phyloP scores from a whole-genome alignment of 1,284 basidiomycete genomes.

The Sanguinoderma infundibulare region DNA sequence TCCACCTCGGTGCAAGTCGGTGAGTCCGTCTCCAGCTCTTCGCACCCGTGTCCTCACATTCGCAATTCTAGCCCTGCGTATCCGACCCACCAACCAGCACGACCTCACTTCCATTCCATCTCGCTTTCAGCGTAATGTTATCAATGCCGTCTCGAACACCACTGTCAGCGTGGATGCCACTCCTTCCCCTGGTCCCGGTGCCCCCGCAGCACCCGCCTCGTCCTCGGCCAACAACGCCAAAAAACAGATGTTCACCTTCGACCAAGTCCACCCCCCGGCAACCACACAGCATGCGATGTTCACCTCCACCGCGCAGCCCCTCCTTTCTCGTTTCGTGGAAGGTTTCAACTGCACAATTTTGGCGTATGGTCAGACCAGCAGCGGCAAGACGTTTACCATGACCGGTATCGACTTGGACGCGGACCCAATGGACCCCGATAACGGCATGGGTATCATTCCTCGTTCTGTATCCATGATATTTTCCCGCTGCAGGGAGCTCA shows the following conservation, averaged over 20 bases:
- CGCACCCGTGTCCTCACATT: conserved; percentile 18
- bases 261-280: conserved; percentile 87
- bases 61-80: conserved; percentile 71
- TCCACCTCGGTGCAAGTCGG: conserved; percentile 89
- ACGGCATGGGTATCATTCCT: conserved; percentile 93
- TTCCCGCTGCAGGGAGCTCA: conserved; percentile 73
- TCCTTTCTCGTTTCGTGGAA: conserved; percentile 90
- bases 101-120: conserved; percentile 87
- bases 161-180: conserved; percentile 77
- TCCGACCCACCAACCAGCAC: conserved; percentile 86
- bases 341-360: conserved; percentile 98
- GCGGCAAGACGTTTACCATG: conserved; percentile 98
- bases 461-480: conserved; percentile 95
- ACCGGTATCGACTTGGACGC: conserved; percentile 88
- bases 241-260: conserved; percentile 91
- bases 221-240: conserved; percentile 64
- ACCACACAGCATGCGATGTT: conserved; percentile 89
- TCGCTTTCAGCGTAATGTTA: conserved; percentile 90
- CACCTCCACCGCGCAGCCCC: conserved; percentile 80
- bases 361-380: conserved; percentile 97
- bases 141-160: conserved; percentile 74
- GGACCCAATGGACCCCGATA: conserved; percentile 73
- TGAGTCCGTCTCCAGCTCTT: conserved; percentile 44
- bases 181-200: conserved; percentile 47
- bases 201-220: conserved; percentile 50